A percentile compares a stretch with the other conserved stretches of the same genome.
Evolutionary conservation across 768 basidiomycete genomes (phyloP).

Genomic region (Mrakia blollopis): DNA sequence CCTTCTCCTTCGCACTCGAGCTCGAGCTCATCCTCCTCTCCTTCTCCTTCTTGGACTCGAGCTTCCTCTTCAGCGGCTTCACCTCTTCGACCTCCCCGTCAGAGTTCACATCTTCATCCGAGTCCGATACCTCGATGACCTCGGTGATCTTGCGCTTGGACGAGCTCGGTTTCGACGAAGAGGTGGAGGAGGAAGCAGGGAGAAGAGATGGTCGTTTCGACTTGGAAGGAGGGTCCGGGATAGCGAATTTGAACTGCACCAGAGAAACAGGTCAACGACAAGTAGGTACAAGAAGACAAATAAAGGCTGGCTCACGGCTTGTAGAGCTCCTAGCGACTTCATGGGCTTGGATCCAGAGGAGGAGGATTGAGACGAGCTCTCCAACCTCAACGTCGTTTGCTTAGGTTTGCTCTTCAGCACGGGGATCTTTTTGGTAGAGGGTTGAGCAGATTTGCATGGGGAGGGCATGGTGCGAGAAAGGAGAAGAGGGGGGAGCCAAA

Average conservation of each 20-base stretch:
- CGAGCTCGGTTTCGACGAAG: neutral
- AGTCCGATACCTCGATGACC: conserved; percentile 4
- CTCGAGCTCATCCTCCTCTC: neutral
- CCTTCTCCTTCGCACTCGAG: neutral
- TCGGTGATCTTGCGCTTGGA: neutral
- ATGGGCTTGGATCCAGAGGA: no score
- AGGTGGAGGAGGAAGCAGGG: neutral
- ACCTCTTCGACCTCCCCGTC: neutral
- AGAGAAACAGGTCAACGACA: no score
- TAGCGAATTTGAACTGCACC: neutral
- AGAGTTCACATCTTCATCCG: neutral
- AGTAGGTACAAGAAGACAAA: no score
- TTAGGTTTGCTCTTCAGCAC: no score
- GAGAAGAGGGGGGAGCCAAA: neutral
- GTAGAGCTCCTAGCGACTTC: neutral
- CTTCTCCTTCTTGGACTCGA: neutral
- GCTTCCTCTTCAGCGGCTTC: neutral
- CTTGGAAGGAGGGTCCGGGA: neutral
- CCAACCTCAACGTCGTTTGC: no score
- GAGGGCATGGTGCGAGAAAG: neutral
- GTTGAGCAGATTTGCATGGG: neutral
- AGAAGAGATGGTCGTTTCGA: neutral
- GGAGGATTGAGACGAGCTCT: no score
- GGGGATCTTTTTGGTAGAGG: neutral
- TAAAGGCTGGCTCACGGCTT: no score